Conservation (phyloP, 2,329 filamentous ascomycete genomes). For the Nannizzia gypsea region DNA sequence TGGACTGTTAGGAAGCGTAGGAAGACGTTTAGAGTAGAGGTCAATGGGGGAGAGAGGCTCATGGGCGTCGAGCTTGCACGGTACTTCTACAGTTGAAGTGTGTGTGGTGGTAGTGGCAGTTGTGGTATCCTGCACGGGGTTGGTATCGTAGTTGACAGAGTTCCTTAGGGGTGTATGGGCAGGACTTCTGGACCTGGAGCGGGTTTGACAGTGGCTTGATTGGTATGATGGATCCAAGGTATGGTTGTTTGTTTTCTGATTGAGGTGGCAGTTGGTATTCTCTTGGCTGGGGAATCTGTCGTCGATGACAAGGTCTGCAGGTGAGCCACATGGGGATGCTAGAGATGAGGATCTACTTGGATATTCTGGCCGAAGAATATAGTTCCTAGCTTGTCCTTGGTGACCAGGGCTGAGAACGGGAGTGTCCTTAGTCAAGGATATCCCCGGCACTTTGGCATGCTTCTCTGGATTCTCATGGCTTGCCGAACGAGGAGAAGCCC, state of each 20-base stretch:
- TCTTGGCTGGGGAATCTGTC: neutral
- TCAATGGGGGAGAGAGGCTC: neutral
- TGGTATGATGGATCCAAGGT: neutral
- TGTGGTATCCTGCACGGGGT: neutral
- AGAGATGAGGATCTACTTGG: neutral
- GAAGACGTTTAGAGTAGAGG: conserved; percentile 29
- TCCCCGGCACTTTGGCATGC: neutral
- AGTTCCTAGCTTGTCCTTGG: neutral
- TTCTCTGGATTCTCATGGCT: conserved; percentile 11
- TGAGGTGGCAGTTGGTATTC: neutral
- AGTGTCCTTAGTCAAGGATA: neutral
- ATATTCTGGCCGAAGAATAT: neutral
- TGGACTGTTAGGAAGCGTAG: conserved; percentile 36
- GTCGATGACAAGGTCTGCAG: conserved; percentile 1
- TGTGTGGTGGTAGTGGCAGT: neutral
- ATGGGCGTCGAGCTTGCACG: neutral
- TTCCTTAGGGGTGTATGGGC: neutral
- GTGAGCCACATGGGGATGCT: neutral
- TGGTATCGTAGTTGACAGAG: neutral
- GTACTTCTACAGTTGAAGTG: neutral
- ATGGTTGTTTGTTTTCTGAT: neutral
- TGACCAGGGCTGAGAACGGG: neutral
- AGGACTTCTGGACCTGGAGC: neutral
- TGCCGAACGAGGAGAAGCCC: conserved; percentile 20
- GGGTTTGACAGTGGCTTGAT: neutral